phyloP scores from a whole-genome alignment of 1,284 basidiomycete species.

The Chiua sp. region DNA sequence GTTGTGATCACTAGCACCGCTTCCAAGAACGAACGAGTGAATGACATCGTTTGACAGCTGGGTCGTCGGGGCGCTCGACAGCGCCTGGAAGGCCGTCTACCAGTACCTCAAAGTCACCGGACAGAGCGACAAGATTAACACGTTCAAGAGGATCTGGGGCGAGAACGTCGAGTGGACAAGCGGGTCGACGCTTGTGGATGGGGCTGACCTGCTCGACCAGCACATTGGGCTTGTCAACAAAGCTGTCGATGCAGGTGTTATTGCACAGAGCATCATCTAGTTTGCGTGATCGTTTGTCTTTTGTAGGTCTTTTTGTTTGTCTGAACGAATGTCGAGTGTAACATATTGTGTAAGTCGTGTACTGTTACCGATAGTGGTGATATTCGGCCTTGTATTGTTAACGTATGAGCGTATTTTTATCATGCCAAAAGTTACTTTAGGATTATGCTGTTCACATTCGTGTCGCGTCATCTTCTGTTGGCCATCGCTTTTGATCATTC shows the following conservation, averaged over 20 bases:
- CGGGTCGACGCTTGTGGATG: neutral
- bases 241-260: conserved; percentile 18
- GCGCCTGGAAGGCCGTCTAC: conserved; percentile 30
- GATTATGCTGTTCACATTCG: too few species aligned
- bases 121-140: conserved; percentile 13
- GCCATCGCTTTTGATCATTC: too few species aligned
- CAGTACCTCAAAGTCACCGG: conserved; percentile 24
- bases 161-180: conserved; percentile 25
- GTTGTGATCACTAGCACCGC: neutral
- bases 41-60: conserved; percentile 10
- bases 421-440: conserved; percentile 3
- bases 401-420: too few species aligned
- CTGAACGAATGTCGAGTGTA: too few species aligned
- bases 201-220: conserved; percentile 11
- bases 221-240: conserved; percentile 7
- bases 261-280: neutral
- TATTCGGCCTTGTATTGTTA: too few species aligned
- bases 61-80: conserved; percentile 32
- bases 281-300: neutral
- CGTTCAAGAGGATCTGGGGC: conserved; percentile 24
- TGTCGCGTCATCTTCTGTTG: too few species aligned
- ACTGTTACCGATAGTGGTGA: too few species aligned
- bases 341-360: too few species aligned
- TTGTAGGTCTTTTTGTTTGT: too few species aligned
- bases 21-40: too few species aligned